Percentiles rank a stretch among this genome's conserved stretches.
Evolutionary conservation across 805 yeast species (phyloP).

Genomic region (Suhomyces sp.): DNA sequence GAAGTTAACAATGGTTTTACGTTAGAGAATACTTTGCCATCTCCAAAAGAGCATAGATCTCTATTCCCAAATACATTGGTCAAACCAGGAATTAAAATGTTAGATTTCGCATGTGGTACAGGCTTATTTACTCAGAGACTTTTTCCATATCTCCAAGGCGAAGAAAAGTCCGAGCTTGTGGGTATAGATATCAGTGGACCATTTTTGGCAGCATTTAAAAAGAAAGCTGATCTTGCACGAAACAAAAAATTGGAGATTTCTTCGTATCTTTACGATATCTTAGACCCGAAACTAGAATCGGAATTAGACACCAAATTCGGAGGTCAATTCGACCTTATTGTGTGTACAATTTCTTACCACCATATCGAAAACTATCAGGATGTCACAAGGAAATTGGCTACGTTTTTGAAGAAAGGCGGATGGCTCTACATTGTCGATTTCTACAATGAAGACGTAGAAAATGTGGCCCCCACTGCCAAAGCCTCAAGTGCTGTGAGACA

Average conservation of each 20-base stretch:
- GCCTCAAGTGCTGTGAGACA: constrained; percentile 16
- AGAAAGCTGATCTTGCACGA: constrained; percentile 3
- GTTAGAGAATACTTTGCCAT: constrained; percentile 11
- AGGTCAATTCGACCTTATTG: constrained; percentile 30
- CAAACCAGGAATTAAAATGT: constrained; percentile 21
- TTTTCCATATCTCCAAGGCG: constrained; percentile 25
- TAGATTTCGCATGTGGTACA: constrained; percentile 48
- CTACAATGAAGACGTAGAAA: constrained; percentile 30
- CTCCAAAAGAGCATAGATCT: constrained; percentile 6
- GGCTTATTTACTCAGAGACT: constrained; percentile 35
- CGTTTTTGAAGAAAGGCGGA: constrained; percentile 36
- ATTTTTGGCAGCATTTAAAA: constrained; percentile 18
- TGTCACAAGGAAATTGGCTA: constrained; percentile 29
- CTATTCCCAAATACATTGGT: constrained; percentile 15
- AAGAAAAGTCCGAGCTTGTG: constrained; percentile 17
- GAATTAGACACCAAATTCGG: constrained; percentile 16
- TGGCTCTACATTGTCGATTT: constrained; percentile 38
- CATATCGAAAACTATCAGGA: constrained; percentile 34
- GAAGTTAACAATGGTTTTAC: constrained; percentile 12
- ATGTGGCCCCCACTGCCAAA: background rate
- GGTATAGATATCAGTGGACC: constrained; percentile 39
- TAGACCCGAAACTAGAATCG: constrained; percentile 15
- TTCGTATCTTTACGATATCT: constrained; percentile 23
- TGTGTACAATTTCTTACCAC: constrained; percentile 40
- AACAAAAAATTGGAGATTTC: background rate